Evolutionary conservation across 352 stramenopile genomes (phyloP).

Genomic region (Phytophthora cajani): DNA sequence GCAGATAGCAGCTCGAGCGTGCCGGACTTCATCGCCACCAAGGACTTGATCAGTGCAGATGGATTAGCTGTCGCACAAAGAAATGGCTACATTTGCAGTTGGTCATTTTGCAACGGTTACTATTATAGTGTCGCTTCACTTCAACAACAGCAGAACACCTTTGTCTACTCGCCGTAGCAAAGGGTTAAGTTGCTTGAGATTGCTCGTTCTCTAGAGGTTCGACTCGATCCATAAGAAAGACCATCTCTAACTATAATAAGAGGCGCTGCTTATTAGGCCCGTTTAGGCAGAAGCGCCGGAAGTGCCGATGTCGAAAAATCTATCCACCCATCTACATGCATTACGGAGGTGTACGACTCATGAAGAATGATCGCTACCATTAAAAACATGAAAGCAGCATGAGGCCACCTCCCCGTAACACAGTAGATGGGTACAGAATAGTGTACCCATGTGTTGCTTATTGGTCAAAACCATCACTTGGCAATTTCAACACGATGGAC

Average conservation of each 20-base stretch:
- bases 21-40: slow-evolving; percentile 21
- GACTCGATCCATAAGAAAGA: no score
- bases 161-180: background rate
- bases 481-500: slow-evolving; percentile 3
- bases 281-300: no score
- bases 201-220: no score
- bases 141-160: background rate
- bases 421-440: slow-evolving; percentile 15
- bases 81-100: slow-evolving; percentile 18
- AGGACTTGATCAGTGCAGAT: slow-evolving; percentile 22
- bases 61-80: slow-evolving; percentile 25
- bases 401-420: no score
- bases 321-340: no score
- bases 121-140: slow-evolving; percentile 1
- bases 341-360: no score
- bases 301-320: no score
- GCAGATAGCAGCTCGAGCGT: slow-evolving; percentile 40
- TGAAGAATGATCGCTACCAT: no score
- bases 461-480: slow-evolving; percentile 28
- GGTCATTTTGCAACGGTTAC: background rate
- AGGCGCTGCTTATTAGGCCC: no score
- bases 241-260: no score
- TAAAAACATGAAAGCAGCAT: no score
- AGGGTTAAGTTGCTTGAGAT: no score
- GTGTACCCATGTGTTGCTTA: slow-evolving; percentile 5